phyloP scores from a whole-genome alignment of 2,329 filamentous ascomycete species.

The Talaromyces marneffei region DNA sequence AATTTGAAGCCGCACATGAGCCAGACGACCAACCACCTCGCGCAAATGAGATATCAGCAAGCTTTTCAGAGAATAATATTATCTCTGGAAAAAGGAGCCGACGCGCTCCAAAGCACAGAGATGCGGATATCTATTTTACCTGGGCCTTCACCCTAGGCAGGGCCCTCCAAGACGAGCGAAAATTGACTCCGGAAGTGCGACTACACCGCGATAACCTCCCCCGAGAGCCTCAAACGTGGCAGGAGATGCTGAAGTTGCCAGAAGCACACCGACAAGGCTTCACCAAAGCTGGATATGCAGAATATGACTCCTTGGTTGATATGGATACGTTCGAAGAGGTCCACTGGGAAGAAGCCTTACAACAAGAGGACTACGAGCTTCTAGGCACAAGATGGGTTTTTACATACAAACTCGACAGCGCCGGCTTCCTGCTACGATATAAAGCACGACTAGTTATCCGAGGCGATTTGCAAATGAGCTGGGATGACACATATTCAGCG shows the following conservation, averaged over 20 bases:
- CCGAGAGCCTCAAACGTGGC: fast-evolving
- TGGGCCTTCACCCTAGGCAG: not conserved
- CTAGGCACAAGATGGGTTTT: not conserved
- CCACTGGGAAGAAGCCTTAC: not conserved
- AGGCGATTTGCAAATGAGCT: not conserved
- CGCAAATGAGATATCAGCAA: too few relatives aligned
- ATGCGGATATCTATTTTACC: not conserved
- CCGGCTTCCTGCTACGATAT: not conserved
- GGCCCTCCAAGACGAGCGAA: not conserved
- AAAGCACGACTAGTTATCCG: not conserved
- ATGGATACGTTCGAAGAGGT: not conserved
- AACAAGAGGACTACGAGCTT: not conserved
- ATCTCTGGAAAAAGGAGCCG: too few relatives aligned
- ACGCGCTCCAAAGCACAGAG: not conserved
- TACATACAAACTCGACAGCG: not conserved
- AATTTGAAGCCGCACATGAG: too few relatives aligned
- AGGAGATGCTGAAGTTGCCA: not conserved
- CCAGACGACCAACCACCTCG: too few relatives aligned
- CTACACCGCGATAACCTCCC: not conserved
- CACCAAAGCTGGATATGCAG: not conserved
- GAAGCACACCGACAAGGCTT: not conserved
- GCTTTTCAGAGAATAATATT: too few relatives aligned
- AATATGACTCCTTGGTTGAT: not conserved
- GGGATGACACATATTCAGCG: not conserved
- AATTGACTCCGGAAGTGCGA: not conserved